These are phyloP conservation scores for Ananas comosus DNA, from an alignment of 176 grass and related monocot genomes.

Conservation along the genomic window DNA sequence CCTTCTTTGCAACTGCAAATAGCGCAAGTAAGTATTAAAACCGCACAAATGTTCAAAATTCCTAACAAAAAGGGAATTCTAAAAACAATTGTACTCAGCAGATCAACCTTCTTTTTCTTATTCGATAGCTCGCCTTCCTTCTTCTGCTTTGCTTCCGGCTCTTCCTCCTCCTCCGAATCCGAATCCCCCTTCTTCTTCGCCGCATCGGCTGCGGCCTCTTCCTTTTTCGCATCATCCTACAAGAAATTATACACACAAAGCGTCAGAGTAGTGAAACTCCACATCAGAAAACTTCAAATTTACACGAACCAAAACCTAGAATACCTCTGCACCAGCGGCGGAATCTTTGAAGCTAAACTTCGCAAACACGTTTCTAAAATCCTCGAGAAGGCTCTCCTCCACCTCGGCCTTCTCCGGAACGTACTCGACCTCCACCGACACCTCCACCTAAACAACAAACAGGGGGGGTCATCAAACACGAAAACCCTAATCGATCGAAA, in stretches of 20 bases:
- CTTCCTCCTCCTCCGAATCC: slow-evolving; percentile 56
- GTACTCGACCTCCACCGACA: slow-evolving; percentile 62
- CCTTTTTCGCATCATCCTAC: slow-evolving; percentile 51
- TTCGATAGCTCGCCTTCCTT: slow-evolving; percentile 76
- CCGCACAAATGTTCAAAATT: neutral
- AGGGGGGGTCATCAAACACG: neutral
- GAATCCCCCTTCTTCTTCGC: slow-evolving; percentile 43
- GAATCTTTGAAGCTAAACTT: slow-evolving; percentile 82
- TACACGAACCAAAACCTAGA: neutral
- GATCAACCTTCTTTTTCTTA: slow-evolving; percentile 74
- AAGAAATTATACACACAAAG: neutral
- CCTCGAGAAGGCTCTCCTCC: slow-evolving; percentile 49
- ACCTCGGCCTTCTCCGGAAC: slow-evolving; percentile 75
- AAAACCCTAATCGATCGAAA: neutral
- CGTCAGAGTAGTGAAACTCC: neutral
- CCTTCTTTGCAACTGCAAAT: slow-evolving; percentile 50
- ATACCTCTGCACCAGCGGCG: slow-evolving; percentile 32
- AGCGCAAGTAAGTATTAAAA: neutral
- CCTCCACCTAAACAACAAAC: slow-evolving; percentile 22
- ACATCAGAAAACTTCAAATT: neutral
- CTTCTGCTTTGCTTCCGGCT: slow-evolving; percentile 56
- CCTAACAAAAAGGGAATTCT: neutral
- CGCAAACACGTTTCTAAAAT: slow-evolving; percentile 68
- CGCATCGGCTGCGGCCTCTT: slow-evolving; percentile 37
- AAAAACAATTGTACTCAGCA: neutral